Percentiles rank a stretch among this genome's conserved stretches.
These are phyloP conservation scores for Dichotomopilus funicola DNA, from an alignment of 2,329 filamentous ascomycete genomes.

Conservation along the genomic window DNA sequence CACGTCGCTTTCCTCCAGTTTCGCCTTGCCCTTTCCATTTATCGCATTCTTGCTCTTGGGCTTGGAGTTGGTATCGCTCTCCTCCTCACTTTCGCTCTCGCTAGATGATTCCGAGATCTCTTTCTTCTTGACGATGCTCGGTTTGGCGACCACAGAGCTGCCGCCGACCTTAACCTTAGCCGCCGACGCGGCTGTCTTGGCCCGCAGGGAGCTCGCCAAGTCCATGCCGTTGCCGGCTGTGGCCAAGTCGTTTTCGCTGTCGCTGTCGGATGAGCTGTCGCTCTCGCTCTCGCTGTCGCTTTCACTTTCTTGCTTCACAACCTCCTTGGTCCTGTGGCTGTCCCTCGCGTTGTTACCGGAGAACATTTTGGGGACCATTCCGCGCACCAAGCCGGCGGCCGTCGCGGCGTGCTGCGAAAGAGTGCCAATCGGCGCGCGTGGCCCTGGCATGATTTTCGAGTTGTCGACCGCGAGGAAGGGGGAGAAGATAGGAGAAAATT, in stretches of 20 bases:
- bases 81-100: constrained; percentile 6
- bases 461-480: constrained; percentile 4
- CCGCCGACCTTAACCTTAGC: too few relatives aligned
- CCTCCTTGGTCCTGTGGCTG: constrained; percentile 10
- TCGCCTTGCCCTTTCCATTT: constrained; percentile 13
- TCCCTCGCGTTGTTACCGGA: constrained; percentile 11
- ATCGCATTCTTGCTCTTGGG: constrained; percentile 7
- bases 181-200: constrained; percentile 4
- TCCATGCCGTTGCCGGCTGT: constrained; percentile 1
- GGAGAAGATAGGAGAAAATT: not conserved
- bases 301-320: constrained; percentile 15
- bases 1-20: constrained; percentile 9
- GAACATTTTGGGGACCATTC: constrained; percentile 14
- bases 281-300: constrained; percentile 14
- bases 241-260: constrained; percentile 4
- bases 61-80: constrained; percentile 4
- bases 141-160: not conserved
- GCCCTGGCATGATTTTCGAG: constrained; percentile 22
- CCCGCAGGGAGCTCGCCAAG: not conserved
- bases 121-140: not conserved
- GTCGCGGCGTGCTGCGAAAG: constrained; percentile 25
- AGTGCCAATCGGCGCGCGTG: constrained; percentile 27
- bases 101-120: constrained; percentile 15
- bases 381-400: constrained; percentile 21
- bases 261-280: constrained; percentile 4